A percentile compares a stretch with the other conserved stretches of the same genome.
phyloP scores from a whole-genome alignment of 2,329 filamentous ascomycete genomes.

The Colletotrichum truncatum region DNA sequence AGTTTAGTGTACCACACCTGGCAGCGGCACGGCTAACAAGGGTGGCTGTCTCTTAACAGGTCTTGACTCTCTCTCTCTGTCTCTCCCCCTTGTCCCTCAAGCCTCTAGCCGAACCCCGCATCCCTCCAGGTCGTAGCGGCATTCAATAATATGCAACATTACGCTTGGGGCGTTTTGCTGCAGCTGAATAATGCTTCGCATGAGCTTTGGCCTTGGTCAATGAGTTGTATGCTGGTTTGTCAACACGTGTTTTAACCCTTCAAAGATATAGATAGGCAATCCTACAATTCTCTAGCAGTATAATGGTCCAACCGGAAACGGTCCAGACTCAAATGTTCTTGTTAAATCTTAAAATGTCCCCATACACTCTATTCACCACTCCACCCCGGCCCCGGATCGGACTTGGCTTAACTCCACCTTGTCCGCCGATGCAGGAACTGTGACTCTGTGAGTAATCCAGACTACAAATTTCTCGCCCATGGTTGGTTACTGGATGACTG shows the following conservation, averaged over 20 bases:
- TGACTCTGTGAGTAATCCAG: conserved; percentile 27
- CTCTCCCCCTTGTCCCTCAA: too few relatives aligned
- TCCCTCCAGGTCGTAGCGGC: conserved; percentile 5
- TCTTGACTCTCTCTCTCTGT: conserved; percentile 14
- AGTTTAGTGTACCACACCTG: not conserved
- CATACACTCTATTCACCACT: not conserved
- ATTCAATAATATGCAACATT: conserved; percentile 1
- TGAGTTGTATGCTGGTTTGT: not conserved
- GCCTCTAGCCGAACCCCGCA: conserved; percentile 22
- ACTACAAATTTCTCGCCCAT: not conserved
- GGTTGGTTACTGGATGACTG: not conserved
- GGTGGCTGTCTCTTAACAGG: not conserved
- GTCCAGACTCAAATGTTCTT: not conserved
- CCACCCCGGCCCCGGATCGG: conserved; percentile 22
- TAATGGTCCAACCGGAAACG: not conserved
- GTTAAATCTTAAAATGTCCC: conserved; percentile 3
- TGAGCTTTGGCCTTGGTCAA: not conserved
- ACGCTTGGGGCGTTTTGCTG: not conserved
- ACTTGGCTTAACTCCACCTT: conserved; percentile 13
- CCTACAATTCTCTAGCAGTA: not conserved
- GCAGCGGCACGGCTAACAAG: not conserved
- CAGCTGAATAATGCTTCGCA: not conserved
- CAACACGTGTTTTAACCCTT: not conserved
- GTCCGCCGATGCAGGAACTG: conserved; percentile 28
- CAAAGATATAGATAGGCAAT: not conserved